Evolutionary conservation across 768 basidiomycete genomes (phyloP).

Genomic region (Lactarius quietus): DNA sequence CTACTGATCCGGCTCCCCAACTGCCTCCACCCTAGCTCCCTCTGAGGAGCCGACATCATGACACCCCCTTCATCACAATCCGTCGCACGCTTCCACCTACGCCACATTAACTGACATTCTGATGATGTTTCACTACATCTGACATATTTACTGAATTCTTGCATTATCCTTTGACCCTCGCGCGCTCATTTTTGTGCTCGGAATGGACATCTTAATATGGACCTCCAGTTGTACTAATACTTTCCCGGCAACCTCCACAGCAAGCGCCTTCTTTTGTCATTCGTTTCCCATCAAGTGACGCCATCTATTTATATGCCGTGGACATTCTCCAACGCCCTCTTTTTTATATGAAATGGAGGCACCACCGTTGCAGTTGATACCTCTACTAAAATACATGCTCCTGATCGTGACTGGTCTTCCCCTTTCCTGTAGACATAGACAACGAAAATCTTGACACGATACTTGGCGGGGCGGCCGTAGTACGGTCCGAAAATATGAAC

Average conservation of each 20-base stretch:
- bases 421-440: not conserved
- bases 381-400: not conserved
- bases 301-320: not conserved
- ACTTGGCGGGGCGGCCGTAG: not conserved
- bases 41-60: not conserved
- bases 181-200: not conserved
- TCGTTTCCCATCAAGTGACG: not conserved
- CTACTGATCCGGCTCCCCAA: not conserved
- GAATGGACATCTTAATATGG: conserved; percentile 11
- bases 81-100: not conserved
- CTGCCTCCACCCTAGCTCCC: not conserved
- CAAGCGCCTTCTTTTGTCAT: not conserved
- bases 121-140: not conserved
- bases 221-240: conserved; percentile 11
- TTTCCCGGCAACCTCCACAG: not conserved
- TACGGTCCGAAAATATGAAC: not conserved
- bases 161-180: not conserved
- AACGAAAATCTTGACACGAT: not conserved
- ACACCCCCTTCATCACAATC: not conserved
- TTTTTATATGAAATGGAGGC: not conserved
- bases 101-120: not conserved
- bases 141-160: not conserved
- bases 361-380: conserved; percentile 6
- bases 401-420: not conserved
- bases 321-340: not conserved